These are phyloP conservation scores for Irpex lacteus DNA, from an alignment of 1,284 basidiomycete genomes.

Conservation along the genomic window DNA sequence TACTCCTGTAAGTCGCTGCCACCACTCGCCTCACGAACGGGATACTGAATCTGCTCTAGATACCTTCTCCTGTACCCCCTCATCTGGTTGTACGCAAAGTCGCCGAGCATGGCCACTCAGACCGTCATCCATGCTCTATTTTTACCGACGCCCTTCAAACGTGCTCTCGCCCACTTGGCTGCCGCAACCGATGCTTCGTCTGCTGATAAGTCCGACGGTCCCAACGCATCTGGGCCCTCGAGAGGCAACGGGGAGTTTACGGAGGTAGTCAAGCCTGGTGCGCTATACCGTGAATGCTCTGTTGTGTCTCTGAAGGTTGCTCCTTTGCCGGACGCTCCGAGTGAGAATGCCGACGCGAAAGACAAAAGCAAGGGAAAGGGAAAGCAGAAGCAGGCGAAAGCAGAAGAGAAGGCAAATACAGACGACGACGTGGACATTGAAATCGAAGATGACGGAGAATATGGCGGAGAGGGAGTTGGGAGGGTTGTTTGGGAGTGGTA, in stretches of 20 bases:
- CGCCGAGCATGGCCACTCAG: constrained; percentile 54
- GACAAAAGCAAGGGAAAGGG: constrained; percentile 29
- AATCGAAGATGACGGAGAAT: constrained; percentile 59
- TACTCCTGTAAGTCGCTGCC: constrained; percentile 38
- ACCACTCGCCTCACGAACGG: background rate
- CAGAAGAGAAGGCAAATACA: constrained; percentile 13
- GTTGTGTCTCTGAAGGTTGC: constrained; percentile 51
- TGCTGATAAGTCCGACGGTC: constrained; percentile 1
- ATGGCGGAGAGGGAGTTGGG: constrained; percentile 65
- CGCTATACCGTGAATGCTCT: constrained; percentile 72
- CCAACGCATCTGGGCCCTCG: constrained; percentile 4
- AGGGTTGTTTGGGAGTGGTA: constrained; percentile 72
- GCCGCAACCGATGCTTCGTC: constrained; percentile 21
- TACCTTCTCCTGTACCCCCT: constrained; percentile 61
- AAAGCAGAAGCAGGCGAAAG: constrained; percentile 21
- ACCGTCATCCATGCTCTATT: constrained; percentile 69
- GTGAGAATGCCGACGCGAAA: constrained; percentile 8
- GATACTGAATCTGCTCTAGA: constrained; percentile 29
- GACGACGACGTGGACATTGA: constrained; percentile 6
- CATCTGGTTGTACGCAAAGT: constrained; percentile 61
- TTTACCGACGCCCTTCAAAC: constrained; percentile 72
- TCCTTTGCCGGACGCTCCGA: constrained; percentile 19
- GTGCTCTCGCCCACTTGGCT: constrained; percentile 31
- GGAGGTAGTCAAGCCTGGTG: constrained; percentile 70
- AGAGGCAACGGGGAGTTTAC: constrained; percentile 20